Evolutionary conservation across 495 filamentous ascomycete species (phyloP).

Genomic region (Thermochaetoides thermophila): DNA sequence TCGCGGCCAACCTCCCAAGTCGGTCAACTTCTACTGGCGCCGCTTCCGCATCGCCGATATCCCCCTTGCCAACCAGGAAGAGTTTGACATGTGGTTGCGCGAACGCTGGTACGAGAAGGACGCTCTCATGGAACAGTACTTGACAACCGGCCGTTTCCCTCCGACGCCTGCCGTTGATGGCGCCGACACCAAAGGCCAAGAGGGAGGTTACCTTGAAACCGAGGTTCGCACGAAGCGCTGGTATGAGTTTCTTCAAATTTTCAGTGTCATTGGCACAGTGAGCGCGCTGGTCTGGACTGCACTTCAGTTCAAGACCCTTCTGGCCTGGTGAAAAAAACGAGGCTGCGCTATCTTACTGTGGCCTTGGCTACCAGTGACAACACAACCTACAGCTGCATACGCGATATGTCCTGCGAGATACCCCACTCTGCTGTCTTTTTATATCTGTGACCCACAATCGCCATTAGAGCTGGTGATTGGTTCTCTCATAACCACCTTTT

Average conservation of each 20-base stretch:
- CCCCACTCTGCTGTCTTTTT: too few species aligned
- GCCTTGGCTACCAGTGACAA: too few species aligned
- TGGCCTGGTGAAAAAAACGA: too few species aligned
- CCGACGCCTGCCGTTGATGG: slow-evolving; percentile 9
- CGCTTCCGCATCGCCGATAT: slow-evolving; percentile 52
- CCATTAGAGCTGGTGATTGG: too few species aligned
- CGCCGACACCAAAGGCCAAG: slow-evolving; percentile 15
- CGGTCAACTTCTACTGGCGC: slow-evolving; percentile 76
- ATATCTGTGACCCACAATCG: too few species aligned
- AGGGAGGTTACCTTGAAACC: slow-evolving; percentile 30
- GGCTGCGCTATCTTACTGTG: too few species aligned
- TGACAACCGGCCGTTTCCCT: slow-evolving; percentile 56
- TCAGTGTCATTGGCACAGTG: slow-evolving; percentile 26
- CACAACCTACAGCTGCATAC: too few species aligned
- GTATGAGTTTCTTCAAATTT: slow-evolving; percentile 38
- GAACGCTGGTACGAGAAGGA: slow-evolving; percentile 74
- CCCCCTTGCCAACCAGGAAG: slow-evolving; percentile 44
- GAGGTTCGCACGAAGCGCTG: slow-evolving; percentile 30
- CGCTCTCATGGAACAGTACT: slow-evolving; percentile 53
- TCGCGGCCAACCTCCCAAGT: slow-evolving; percentile 63
- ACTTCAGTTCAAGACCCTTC: too few species aligned
- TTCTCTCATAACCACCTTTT: too few species aligned
- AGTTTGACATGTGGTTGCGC: slow-evolving; percentile 60
- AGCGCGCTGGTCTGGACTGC: too few species aligned
- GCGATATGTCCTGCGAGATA: too few species aligned